Evolutionary conservation across 1,284 basidiomycete species (phyloP).

Genomic region (Coniferiporia sulphurascens): DNA sequence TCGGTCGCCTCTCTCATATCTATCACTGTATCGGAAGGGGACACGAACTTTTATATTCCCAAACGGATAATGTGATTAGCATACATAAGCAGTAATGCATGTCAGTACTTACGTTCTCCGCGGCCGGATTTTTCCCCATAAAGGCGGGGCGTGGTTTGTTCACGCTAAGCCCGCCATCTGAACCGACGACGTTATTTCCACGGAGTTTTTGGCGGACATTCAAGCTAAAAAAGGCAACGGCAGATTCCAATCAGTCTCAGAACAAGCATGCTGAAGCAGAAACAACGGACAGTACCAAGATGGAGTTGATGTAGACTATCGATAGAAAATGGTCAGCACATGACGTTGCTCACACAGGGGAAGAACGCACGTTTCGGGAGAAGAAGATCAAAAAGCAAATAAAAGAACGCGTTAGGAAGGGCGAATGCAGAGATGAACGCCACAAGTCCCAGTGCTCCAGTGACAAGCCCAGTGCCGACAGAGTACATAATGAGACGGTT

Average conservation of each 20-base stretch:
- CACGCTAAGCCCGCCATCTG: not conserved
- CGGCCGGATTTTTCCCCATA: no score
- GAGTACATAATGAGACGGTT: conserved; percentile 5
- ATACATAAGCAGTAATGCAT: no score
- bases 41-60: no score
- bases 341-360: not conserved
- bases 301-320: not conserved
- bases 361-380: conserved; percentile 2
- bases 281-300: not conserved
- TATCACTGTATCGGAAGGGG: no score
- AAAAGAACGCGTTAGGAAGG: not conserved
- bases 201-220: not conserved
- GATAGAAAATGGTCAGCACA: not conserved
- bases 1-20: no score
- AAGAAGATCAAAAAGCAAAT: not conserved
- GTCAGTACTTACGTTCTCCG: no score
- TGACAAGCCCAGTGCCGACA: not conserved
- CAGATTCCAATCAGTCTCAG: not conserved
- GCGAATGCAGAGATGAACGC: not conserved
- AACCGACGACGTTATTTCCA: not conserved
- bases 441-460: not conserved
- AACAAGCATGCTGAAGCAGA: not conserved
- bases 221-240: not conserved
- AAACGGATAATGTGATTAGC: no score
- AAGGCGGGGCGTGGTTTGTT: not conserved